These are phyloP conservation scores for Fragilaria crotonensis DNA, from an alignment of 108 stramenopile species.

Conservation along the genomic window DNA sequence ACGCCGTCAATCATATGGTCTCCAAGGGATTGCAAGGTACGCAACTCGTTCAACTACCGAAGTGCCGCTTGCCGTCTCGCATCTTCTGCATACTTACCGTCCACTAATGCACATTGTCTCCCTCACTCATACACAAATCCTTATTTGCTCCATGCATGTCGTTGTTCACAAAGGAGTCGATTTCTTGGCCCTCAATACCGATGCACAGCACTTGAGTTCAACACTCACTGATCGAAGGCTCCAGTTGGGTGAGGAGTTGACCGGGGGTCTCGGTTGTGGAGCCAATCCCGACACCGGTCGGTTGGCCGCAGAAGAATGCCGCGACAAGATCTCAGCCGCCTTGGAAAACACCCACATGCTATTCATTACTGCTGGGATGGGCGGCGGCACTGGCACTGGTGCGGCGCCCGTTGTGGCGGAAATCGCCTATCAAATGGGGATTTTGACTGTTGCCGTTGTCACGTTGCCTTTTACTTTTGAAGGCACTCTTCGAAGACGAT, in stretches of 20 bases:
- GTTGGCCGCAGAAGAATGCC: conserved; percentile 66
- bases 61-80: neutral
- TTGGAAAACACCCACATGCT: conserved; percentile 71
- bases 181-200: conserved; percentile 79
- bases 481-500: conserved; percentile 55
- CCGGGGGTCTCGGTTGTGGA: conserved; percentile 73
- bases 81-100: neutral
- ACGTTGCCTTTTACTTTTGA: conserved; percentile 83
- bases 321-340: conserved; percentile 33
- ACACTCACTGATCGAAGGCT: conserved; percentile 21
- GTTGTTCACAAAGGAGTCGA: conserved; percentile 50
- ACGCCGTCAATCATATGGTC: conserved; percentile 66
- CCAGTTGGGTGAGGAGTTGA: conserved; percentile 61
- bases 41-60: neutral
- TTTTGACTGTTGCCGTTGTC: conserved; percentile 80
- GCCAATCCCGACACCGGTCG: conserved; percentile 74
- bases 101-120: neutral
- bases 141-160: too few species aligned
- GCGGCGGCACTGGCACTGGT: conserved; percentile 78
- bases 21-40: conserved; percentile 31
- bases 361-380: conserved; percentile 78
- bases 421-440: conserved; percentile 63
- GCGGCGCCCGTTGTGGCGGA: conserved; percentile 79
- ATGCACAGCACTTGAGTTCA: conserved; percentile 62
- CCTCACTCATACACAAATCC: conserved; percentile 2